A percentile compares a stretch with the other conserved stretches of the same genome.
phyloP scores from a whole-genome alignment of 2,329 filamentous ascomycete species.

The Fusarium falciforme region DNA sequence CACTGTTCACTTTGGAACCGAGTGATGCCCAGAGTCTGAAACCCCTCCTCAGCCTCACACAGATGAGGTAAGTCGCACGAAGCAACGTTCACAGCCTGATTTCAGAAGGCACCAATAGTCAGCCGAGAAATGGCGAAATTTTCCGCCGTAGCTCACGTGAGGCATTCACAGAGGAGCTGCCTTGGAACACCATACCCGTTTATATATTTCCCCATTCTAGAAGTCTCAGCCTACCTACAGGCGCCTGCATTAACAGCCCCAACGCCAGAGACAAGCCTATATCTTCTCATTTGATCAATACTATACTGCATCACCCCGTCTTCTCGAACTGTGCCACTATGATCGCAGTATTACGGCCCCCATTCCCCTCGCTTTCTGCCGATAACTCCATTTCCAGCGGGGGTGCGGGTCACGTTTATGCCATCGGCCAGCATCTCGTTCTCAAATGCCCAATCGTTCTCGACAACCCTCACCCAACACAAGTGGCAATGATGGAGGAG shows the following conservation, averaged over 20 bases:
- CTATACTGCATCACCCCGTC: neutral
- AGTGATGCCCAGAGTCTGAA: neutral
- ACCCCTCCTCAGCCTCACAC: neutral
- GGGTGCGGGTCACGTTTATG: slow-evolving; percentile 9
- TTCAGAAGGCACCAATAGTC: neutral
- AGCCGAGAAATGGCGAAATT: neutral
- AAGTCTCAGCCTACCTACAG: neutral
- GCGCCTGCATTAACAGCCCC: neutral
- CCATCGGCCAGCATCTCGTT: slow-evolving; percentile 12
- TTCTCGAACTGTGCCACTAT: neutral
- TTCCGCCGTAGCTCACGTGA: neutral
- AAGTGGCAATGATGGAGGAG: neutral
- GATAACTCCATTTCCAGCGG: neutral
- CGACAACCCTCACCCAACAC: neutral
- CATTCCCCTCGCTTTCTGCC: neutral
- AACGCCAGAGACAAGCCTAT: neutral
- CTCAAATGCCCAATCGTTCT: slow-evolving; percentile 14
- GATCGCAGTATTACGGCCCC: neutral
- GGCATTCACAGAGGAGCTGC: neutral
- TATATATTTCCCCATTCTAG: neutral
- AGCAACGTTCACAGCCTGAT: neutral
- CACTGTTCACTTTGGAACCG: neutral
- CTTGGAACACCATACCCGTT: neutral
- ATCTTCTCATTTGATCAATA: neutral
- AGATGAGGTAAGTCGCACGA: neutral